Evolutionary conservation across 257 asterid genomes (phyloP), one percentile per base, ranked within the genome.

Genomic region (Solanum chaucha): DNA sequence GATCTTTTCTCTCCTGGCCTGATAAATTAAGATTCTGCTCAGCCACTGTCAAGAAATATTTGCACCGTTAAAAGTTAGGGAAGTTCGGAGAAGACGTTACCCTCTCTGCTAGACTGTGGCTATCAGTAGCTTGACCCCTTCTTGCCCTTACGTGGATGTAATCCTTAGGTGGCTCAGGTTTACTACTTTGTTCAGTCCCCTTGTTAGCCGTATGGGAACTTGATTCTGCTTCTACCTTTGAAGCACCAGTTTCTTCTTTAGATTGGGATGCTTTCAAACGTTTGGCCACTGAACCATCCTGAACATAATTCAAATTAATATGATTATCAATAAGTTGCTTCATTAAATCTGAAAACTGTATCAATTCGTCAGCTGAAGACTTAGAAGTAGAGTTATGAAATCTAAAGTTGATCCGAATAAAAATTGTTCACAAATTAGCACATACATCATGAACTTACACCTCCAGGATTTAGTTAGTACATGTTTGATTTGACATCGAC

Each of bases 61-160:
- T 8, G 8, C 35, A 26, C 13, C 4, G 11, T 17, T 48, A 12
- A 75, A 70, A 83, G 83, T 89, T 86, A 58, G 9, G 20, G 34
- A 85, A 36, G 82, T 59, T 71, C 24, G 5, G 75, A n/a, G 58
- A 67, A 64, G 61, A 48, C 59, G 30, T 87, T 90, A 96, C 99
- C 90, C 99, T 92, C 90, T 96, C 99, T 40, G 99, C 98, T 86
- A 96, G 86, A 91, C 98, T 95, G 90, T 95, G 99, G 92, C 99
- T 95, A 90, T 96, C 99, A 15, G 98, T 96, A 35, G 99, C 99
- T 91, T 96, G 98, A 32, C 99, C 99, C 92, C 99, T 92, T 90
- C 98, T 93, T 24, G 98, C 99, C 90, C 99, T 92, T 87, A 96
- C 98, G 88, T 96, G 99, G 90, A 96, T 95, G 89, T 93, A 96